phyloP scores from a whole-genome alignment of 768 basidiomycete species.

The Hypsizygus marmoreus region DNA sequence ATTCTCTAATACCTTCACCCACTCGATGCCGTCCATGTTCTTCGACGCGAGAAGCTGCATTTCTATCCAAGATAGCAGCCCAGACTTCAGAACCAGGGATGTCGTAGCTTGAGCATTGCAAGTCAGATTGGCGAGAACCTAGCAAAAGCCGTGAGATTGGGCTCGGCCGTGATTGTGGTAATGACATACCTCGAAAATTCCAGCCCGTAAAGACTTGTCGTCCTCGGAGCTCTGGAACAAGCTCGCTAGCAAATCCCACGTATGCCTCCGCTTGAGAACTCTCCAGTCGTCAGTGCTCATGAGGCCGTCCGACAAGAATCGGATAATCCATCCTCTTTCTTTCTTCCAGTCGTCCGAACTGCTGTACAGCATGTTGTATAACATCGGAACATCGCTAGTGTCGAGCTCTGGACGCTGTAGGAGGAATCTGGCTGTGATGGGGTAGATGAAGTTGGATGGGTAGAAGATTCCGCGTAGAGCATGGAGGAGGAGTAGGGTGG shows the following conservation, averaged over 20 bases:
- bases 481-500: conserved; percentile 81
- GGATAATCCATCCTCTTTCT: conserved; percentile 88
- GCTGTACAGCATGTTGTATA: conserved; percentile 88
- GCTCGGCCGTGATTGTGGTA: neutral
- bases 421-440: conserved; percentile 82
- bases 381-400: conserved; percentile 81
- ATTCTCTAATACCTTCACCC: conserved; percentile 70
- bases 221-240: conserved; percentile 68
- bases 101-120: conserved; percentile 67
- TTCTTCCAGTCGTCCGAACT: conserved; percentile 79
- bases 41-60: conserved; percentile 54
- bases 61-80: conserved; percentile 81
- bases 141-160: conserved; percentile 4
- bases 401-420: conserved; percentile 88
- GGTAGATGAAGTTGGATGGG: conserved; percentile 88
- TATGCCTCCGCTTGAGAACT: conserved; percentile 76
- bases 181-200: conserved; percentile 67
- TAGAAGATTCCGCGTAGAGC: conserved; percentile 82
- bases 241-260: conserved; percentile 86
- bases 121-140: conserved; percentile 79
- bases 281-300: conserved; percentile 77
- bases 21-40: conserved; percentile 51
- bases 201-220: conserved; percentile 53
- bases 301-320: conserved; percentile 82
- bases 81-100: conserved; percentile 71